A percentile compares a stretch with the other conserved stretches of the same genome.
These are phyloP conservation scores for Lactifluus pinguis DNA, from an alignment of 768 basidiomycete species.

Conservation along the genomic window DNA sequence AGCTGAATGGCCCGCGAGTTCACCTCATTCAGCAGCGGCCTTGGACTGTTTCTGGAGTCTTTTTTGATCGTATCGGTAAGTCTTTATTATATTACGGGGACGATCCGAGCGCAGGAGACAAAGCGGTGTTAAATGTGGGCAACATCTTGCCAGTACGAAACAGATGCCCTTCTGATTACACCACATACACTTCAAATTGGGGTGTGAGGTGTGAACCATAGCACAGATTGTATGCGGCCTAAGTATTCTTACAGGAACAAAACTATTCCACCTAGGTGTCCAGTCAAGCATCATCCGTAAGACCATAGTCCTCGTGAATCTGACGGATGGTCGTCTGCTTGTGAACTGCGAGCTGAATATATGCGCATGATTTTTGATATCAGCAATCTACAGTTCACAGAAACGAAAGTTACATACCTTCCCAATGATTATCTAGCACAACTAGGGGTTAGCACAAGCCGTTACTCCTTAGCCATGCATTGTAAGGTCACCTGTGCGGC, in stretches of 20 bases:
- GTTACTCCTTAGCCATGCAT: background rate
- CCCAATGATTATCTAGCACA: slow-evolving; percentile 61
- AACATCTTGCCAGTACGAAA: no score
- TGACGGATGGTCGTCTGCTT: slow-evolving; percentile 63
- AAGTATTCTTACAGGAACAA: background rate
- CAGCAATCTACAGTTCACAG: background rate
- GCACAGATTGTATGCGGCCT: background rate
- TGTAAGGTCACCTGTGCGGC: slow-evolving; percentile 50
- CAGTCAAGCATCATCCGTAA: slow-evolving; percentile 46
- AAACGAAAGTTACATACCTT: slow-evolving; percentile 35
- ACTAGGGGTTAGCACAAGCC: background rate
- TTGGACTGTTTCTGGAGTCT: no score
- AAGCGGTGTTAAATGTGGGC: no score
- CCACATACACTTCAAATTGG: no score
- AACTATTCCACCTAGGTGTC: background rate
- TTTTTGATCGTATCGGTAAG: no score
- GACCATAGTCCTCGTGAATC: slow-evolving; percentile 63
- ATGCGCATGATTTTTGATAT: slow-evolving; percentile 7
- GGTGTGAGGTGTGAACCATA: no score
- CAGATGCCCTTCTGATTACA: no score
- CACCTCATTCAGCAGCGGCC: no score
- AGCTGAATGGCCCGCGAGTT: no score
- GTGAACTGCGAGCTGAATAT: slow-evolving; percentile 55
- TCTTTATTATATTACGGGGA: no score
- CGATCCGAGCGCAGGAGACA: no score